Evolutionary conservation across 345 rosid species (phyloP), one percentile per base, ranked within the genome.

Genomic region (Hevea brasiliensis): DNA sequence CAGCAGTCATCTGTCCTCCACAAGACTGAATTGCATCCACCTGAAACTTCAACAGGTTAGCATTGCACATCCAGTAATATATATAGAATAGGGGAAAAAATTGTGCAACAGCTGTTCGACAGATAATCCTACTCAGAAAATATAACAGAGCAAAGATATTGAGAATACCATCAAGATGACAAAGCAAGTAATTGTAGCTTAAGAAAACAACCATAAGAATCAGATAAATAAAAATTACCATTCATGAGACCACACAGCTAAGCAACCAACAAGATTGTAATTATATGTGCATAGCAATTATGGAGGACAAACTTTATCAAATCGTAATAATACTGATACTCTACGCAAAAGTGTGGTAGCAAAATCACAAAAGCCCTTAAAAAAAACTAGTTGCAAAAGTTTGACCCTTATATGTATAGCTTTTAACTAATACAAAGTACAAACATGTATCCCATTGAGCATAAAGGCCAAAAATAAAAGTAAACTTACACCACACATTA

Each of bases 1-100:
- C 98, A 77, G 90, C 93, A 54, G 99, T 95, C 86, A 77, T 88
- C 87, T 95, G 97, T 67, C 99, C 99, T 57, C 99, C 99, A 80
- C 97, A 91, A 56, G 86, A 80, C 86, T 87, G 97, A 71, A 92
- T 74, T 32, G 87, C 98, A 79, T 83, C 90, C 74, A 91, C 97
- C 99, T 95, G 72, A 70, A 71, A 75, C 41, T 14, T 74, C 56
- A 17, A 56, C 10, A 29, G 40, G 35, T 68, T 37, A 75, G 56
- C 21, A 61, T n/a, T 37, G 58, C 60, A 50, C 11, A 18, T 40
- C 26, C 47, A 67, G 7, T 35, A 75, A 58, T n/a, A 3, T 4
- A 32, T 32, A 32, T 32, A 32, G 37, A 32, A 32, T 2, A 1
- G 4, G 37, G 4, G 4, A 32, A 32, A 32, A 32, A 32, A 32